These are phyloP conservation scores for Tolypocladium capitatum DNA, from an alignment of 2,329 filamentous ascomycete species.

Conservation along the genomic window DNA sequence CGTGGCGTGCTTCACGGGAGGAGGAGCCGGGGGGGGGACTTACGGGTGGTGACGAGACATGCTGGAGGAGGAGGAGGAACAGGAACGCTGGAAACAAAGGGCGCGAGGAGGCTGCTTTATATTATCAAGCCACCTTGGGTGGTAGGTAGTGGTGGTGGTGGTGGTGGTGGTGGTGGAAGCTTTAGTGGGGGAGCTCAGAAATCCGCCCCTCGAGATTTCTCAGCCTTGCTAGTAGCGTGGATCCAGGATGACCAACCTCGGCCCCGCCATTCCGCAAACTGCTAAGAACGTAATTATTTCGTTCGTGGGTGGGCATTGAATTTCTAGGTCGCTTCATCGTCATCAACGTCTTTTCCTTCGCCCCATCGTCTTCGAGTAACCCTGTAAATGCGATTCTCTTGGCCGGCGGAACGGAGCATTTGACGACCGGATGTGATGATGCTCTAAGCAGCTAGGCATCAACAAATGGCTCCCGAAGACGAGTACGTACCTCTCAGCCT, in stretches of 20 bases:
- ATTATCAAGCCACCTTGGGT: too few relatives aligned
- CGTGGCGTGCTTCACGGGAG: background rate
- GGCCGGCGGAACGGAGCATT: background rate
- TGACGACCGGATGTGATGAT: background rate
- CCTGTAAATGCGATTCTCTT: background rate
- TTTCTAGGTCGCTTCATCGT: background rate
- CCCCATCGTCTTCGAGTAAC: background rate
- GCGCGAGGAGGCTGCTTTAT: background rate
- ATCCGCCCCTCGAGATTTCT: background rate
- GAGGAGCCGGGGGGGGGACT: slow-evolving; percentile 19
- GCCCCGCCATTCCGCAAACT: too few relatives aligned
- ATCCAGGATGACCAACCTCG: background rate
- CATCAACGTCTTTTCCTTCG: background rate
- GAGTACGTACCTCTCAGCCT: slow-evolving; percentile 1
- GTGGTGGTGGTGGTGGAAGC: background rate
- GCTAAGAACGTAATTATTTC: too few relatives aligned
- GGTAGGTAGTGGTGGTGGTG: too few relatives aligned
- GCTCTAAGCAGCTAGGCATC: background rate
- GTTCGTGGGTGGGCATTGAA: too few relatives aligned
- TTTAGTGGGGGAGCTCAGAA: background rate
- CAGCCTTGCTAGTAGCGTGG: background rate
- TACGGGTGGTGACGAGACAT: slow-evolving; percentile 95
- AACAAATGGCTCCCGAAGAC: slow-evolving; percentile 3
- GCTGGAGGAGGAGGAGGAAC: slow-evolving; percentile 12
- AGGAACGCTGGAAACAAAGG: background rate